A percentile compares a stretch with the other conserved stretches of the same genome.
Evolutionary conservation across 345 rosid genomes (phyloP).

Genomic region (Durio zibethinus): DNA sequence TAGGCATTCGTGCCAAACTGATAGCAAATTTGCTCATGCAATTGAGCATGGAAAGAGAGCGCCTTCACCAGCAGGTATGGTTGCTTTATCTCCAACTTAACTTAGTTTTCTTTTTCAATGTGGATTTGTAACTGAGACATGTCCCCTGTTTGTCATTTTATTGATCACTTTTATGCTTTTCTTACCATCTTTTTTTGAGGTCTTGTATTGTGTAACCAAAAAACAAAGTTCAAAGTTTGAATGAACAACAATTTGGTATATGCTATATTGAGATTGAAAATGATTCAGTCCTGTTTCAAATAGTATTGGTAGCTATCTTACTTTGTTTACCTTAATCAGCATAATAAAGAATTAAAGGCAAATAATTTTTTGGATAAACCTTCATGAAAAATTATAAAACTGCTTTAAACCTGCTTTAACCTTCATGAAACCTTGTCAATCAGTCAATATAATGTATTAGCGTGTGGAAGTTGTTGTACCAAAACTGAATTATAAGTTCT

Average conservation of each 20-base stretch:
- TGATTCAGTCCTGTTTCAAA: background rate
- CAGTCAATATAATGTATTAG: background rate
- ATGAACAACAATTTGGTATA: background rate
- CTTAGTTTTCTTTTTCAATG: background rate
- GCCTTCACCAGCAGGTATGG: slow-evolving; percentile 77
- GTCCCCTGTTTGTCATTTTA: background rate
- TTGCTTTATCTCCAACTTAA: background rate
- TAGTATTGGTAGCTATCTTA: background rate
- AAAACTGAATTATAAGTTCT: background rate
- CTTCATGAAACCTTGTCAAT: background rate
- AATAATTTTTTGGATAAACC: background rate
- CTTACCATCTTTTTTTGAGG: background rate
- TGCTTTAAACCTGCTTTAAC: background rate
- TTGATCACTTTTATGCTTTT: background rate
- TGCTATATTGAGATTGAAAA: background rate
- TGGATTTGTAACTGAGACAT: background rate
- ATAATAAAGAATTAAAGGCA: background rate
- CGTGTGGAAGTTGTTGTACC: background rate
- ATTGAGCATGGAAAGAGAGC: slow-evolving; percentile 78
- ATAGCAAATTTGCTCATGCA: slow-evolving; percentile 76
- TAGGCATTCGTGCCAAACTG: slow-evolving; percentile 56
- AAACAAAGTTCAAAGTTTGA: background rate
- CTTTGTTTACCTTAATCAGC: background rate
- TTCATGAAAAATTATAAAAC: no score
- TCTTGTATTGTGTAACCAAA: background rate